These are phyloP conservation scores for Kingdonia uniflora DNA, from an alignment of 164 flowering plant species.

Conservation along the genomic window DNA sequence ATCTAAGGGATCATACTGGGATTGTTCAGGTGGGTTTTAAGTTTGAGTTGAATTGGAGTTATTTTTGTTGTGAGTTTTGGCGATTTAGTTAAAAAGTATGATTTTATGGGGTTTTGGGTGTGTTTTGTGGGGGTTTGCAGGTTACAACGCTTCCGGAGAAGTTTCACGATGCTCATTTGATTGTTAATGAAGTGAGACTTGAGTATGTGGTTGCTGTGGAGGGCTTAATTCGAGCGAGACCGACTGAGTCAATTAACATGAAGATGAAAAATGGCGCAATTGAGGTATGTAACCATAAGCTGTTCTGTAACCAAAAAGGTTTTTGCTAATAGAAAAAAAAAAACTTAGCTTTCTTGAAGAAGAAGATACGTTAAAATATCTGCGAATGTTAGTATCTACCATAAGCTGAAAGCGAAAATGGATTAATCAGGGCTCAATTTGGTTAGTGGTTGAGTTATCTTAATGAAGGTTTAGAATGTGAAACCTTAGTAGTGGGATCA, in stretches of 20 bases:
- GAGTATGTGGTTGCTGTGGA: constrained; percentile 84
- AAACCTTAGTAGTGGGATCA: too few relatives aligned
- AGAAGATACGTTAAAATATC: too few relatives aligned
- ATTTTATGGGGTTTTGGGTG: too few relatives aligned
- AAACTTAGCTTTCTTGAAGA: too few relatives aligned
- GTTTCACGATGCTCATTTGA: constrained; percentile 68
- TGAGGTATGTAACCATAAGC: constrained; percentile 79
- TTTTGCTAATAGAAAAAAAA: too few relatives aligned
- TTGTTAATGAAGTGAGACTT: constrained; percentile 59
- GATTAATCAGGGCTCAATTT: too few relatives aligned
- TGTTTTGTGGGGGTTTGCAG: constrained; percentile 17
- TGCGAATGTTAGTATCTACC: too few relatives aligned
- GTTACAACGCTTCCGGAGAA: constrained; percentile 72
- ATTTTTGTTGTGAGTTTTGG: not conserved
- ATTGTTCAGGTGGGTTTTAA: constrained; percentile 51
- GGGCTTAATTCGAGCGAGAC: constrained; percentile 72
- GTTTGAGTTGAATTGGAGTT: too few relatives aligned
- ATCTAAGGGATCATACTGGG: constrained; percentile 85
- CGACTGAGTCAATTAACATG: constrained; percentile 59
- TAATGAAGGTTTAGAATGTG: too few relatives aligned
- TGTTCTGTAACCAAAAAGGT: too few relatives aligned
- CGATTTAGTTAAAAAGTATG: not conserved
- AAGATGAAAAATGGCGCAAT: constrained; percentile 82
- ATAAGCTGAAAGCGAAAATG: too few relatives aligned
- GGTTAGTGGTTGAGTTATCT: too few relatives aligned